These are phyloP conservation scores for Schwanniomyces sp. DNA, from an alignment of 805 yeast genomes.

Conservation along the genomic window DNA sequence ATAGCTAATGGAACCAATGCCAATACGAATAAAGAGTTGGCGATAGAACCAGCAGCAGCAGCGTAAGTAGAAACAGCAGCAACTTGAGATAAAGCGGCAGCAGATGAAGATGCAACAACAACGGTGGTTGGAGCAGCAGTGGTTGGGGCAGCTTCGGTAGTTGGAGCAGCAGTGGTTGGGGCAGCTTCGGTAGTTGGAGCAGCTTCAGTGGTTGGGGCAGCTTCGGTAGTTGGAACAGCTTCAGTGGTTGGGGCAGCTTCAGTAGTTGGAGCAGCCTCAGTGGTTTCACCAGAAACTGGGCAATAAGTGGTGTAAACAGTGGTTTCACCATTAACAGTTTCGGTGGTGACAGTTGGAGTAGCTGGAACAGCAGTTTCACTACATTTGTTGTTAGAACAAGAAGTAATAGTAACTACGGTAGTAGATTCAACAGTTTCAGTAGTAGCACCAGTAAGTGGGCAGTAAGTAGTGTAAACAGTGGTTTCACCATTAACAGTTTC, in stretches of 20 bases:
- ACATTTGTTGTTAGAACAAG: conserved; percentile 23
- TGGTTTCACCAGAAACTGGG: conserved; percentile 19
- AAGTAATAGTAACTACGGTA: conserved; percentile 15
- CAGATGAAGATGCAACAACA: conserved; percentile 17
- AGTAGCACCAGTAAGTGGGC: conserved; percentile 35
- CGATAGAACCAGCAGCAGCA: conserved; percentile 11
- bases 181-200: conserved; percentile 19
- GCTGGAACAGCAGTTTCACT: conserved; percentile 18
- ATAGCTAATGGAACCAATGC: conserved; percentile 31
- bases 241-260: conserved; percentile 24
- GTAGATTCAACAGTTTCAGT: conserved; percentile 12
- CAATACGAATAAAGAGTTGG: conserved; percentile 23
- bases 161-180: conserved; percentile 22
- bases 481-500: conserved; percentile 22
- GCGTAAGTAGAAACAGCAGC: conserved; percentile 15
- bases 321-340: conserved; percentile 3
- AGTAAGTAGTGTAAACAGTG: conserved; percentile 36
- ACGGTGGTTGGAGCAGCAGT: conserved; percentile 12
- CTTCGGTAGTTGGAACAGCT: conserved; percentile 27
- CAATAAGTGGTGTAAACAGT: conserved; percentile 11
- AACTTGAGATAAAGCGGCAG: conserved; percentile 25
- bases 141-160: conserved; percentile 21
- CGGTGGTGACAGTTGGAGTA: conserved; percentile 17
- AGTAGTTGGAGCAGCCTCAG: conserved; percentile 24
- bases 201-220: conserved; percentile 30